Evolutionary conservation across 1,284 basidiomycete genomes (phyloP).

Genomic region (Naganishia cerealis): DNA sequence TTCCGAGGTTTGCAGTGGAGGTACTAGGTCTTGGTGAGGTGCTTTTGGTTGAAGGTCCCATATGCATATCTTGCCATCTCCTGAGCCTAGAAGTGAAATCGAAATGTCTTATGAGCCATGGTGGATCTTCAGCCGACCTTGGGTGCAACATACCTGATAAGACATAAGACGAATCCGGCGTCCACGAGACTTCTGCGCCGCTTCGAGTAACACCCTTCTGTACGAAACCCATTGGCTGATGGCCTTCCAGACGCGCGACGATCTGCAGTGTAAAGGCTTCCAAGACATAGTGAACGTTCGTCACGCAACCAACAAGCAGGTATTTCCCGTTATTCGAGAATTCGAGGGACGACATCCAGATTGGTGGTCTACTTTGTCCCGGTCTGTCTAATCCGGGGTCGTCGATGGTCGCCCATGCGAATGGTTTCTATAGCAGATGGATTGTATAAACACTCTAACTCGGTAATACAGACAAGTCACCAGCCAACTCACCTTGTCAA

Average conservation of each 20-base stretch:
- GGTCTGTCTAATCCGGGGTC: slow-evolving; percentile 72
- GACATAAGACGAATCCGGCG: slow-evolving; percentile 84
- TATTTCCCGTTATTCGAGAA: slow-evolving; percentile 90
- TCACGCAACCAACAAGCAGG: slow-evolving; percentile 87
- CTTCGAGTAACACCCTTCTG: slow-evolving; percentile 62
- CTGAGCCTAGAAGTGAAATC: slow-evolving; percentile 55
- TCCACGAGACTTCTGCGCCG: slow-evolving; percentile 88
- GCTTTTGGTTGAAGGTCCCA: slow-evolving; percentile 66
- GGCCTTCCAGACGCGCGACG: slow-evolving; percentile 78
- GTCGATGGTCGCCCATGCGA: slow-evolving; percentile 71
- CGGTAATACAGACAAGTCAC: background rate
- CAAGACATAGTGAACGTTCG: slow-evolving; percentile 85
- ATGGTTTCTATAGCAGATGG: slow-evolving; percentile 63
- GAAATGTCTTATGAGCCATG: background rate
- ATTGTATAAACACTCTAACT: background rate
- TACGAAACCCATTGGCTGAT: slow-evolving; percentile 72
- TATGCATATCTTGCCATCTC: slow-evolving; percentile 73
- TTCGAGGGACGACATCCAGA: slow-evolving; percentile 83
- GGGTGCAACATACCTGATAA: slow-evolving; percentile 55
- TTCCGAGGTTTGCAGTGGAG: slow-evolving; percentile 20
- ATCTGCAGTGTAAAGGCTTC: slow-evolving; percentile 82
- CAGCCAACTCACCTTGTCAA: slow-evolving; percentile 66
- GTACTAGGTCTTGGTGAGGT: slow-evolving; percentile 18
- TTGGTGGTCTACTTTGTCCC: slow-evolving; percentile 78
- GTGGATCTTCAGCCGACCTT: background rate